Conservation (phyloP, 768 basidiomycete species). For the Leccinum pellstonianum region DNA sequence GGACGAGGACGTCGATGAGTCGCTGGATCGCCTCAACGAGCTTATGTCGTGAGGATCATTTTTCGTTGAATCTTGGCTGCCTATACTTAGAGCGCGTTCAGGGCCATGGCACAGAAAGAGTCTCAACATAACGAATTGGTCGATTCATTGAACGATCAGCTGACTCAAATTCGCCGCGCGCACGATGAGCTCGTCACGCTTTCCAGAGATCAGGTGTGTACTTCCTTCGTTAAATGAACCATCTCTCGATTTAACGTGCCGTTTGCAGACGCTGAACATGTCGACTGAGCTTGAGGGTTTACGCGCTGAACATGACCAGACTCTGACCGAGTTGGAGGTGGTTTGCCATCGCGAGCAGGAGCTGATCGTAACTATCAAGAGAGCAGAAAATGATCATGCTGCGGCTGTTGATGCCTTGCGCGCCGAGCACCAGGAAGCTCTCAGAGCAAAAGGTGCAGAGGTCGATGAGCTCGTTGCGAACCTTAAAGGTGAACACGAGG, state of each 20-base stretch:
- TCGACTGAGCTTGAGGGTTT: conserved; percentile 81
- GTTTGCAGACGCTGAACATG: conserved; percentile 73
- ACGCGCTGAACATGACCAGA: conserved; percentile 56
- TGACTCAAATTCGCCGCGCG: conserved; percentile 69
- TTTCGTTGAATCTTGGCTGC: conserved; percentile 5
- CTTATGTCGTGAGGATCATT: conserved; percentile 75
- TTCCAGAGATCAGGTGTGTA: conserved; percentile 77
- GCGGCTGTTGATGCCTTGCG: conserved; percentile 47
- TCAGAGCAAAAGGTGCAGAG: conserved; percentile 43
- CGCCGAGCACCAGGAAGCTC: conserved; percentile 43
- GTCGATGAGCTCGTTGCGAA: conserved; percentile 41
- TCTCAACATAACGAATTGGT: conserved; percentile 82
- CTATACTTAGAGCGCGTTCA: conserved; percentile 32
- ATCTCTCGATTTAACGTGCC: not conserved
- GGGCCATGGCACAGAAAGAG: conserved; percentile 98
- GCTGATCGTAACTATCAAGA: conserved; percentile 49
- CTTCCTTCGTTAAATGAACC: not conserved
- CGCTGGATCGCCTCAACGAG: conserved; percentile 79
- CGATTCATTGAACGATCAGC: conserved; percentile 64
- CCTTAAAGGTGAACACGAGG: conserved; percentile 51
- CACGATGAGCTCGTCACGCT: conserved; percentile 80
- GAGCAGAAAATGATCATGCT: conserved; percentile 50
- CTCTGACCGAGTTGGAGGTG: conserved; percentile 51
- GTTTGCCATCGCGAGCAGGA: conserved; percentile 57
- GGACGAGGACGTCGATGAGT: conserved; percentile 57